Evolutionary conservation across 176 grass and related monocot genomes (phyloP), one percentile per base, ranked within the genome.

Genomic region (Canna indica): DNA sequence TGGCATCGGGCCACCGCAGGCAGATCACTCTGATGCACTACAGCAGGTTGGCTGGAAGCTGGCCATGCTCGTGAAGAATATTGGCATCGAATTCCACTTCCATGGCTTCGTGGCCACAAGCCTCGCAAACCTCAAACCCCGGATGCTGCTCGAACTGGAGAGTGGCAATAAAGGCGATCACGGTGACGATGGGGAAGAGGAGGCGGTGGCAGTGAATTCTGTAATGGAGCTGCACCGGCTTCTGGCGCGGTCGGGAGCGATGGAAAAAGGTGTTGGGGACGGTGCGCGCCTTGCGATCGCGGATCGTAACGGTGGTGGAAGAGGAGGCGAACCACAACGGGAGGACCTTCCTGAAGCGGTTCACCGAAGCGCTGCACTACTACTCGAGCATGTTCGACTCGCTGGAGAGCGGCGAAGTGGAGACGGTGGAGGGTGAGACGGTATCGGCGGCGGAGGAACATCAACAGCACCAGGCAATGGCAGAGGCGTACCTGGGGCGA

Each of bases 21-120:
- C 83, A 0, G 88, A 91, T 64, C 82, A 89, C 46, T 86, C 88
- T 0, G 92, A 96, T 9, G 83, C 92, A 28, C 5, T 96, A 44
- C 92, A 96, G 75, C 83, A 90, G 79, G 88, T 96, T 14, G 92
- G 92, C 0, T 86, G 81, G 81, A 96, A 89, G 63, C 92, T 96
- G 2, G 86, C 88, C 27, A 81, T 91, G 76, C 86, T 91, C 67
- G 92, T 88, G n/a, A 75, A 91, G 53, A 80, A 76, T n/a, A 89
- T 96, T 81, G 76, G 63, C 71, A 81, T 96, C 22, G 85, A 96
- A 25, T 96, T 96, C 88, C 84, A 87, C 74, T 91, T 91, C 59
- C 88, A 81, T 0, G n/a, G n/a, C n/a, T n/a, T n/a, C n/a, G n/a
- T n/a, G n/a, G n/a, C n/a, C n/a, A n/a, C n/a, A n/a, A n/a, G n/a